Evolutionary conservation across 345 rosid genomes (phyloP), one percentile per base, ranked within the genome.

Genomic region (Acer saccharum): DNA sequence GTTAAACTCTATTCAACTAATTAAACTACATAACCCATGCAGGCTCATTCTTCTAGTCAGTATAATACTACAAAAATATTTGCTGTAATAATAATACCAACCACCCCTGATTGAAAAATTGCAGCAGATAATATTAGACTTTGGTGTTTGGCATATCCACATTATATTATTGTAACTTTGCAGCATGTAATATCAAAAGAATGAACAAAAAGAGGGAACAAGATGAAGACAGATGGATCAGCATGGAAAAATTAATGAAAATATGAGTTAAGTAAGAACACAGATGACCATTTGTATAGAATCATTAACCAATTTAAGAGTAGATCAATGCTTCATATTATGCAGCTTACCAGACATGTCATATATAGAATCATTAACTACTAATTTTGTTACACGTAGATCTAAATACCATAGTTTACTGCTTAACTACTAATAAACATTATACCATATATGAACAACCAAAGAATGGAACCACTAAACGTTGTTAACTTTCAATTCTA

Each of bases 191-290:
- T 2, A 32, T 32, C 35, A 32, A 32, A 32, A 32, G 35, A 32
- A 32, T 32, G 35, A 32, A 32, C 35, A 83, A 96, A 82, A 80
- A 96, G 90, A 86, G 99, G 99, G 85, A 96, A 96, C 77, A 94
- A 86, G 84, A 96, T 92, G 82, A 96, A 96, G 82, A 97, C 99
- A 65, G 98, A 92, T 76, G 98, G 92, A 85, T 92, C 97, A 94
- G 98, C 97, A 81, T 60, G 32, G 32, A 67, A 83, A 78, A 80
- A 67, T 23, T 43, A 81, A 75, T 58, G 61, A 3, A 16, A 71
- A 39, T 58, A 1, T 25, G 27, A 25, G 27, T 23, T 23, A 23
- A 23, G 0, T 1, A 23, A 23, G 25, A 23, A 23, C 25, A 23
- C 25, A 23, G 25, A 23, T 18, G 29, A 73, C 35, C 7, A 29